Percentiles rank a stretch among this genome's conserved stretches.
phyloP scores from a whole-genome alignment of 164 flowering plant species.

The Sedum album region DNA sequence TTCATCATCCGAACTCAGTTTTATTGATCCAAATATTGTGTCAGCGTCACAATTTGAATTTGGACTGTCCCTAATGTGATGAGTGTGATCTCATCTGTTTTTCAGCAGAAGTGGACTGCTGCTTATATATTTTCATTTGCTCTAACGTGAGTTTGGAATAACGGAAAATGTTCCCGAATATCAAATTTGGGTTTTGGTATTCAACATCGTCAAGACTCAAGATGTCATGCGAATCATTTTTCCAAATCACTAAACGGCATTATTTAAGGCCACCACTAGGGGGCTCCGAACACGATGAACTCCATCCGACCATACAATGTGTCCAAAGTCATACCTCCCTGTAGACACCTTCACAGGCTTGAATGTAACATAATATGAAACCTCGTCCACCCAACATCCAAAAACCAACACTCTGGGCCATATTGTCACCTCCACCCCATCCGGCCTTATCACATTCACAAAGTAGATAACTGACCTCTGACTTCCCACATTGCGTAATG shows the following conservation, averaged over 20 bases:
- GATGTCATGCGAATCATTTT: too few species aligned
- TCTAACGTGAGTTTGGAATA: background rate
- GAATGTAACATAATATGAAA: constrained; percentile 42
- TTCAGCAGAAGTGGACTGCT: constrained; percentile 1
- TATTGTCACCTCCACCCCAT: constrained; percentile 46
- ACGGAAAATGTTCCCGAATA: too few species aligned
- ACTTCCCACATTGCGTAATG: constrained; percentile 39
- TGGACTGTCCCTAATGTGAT: background rate
- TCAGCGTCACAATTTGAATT: background rate
- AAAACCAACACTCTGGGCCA: constrained; percentile 51
- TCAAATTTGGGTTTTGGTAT: too few species aligned
- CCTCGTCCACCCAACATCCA: constrained; percentile 21
- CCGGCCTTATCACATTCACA: constrained; percentile 26
- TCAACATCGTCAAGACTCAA: too few species aligned
- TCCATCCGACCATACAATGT: constrained; percentile 55
- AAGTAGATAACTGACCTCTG: constrained; percentile 28
- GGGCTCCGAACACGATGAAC: constrained; percentile 51
- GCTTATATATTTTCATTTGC: background rate
- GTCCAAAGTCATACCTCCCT: constrained; percentile 62
- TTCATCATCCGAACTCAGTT: background rate
- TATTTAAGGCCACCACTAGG: constrained; percentile 41
- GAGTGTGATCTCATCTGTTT: background rate
- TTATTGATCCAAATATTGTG: background rate
- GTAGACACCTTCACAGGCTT: constrained; percentile 36
- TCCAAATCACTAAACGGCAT: background rate